phyloP scores from a whole-genome alignment of 768 basidiomycete species.

The Leccinum obscurum region DNA sequence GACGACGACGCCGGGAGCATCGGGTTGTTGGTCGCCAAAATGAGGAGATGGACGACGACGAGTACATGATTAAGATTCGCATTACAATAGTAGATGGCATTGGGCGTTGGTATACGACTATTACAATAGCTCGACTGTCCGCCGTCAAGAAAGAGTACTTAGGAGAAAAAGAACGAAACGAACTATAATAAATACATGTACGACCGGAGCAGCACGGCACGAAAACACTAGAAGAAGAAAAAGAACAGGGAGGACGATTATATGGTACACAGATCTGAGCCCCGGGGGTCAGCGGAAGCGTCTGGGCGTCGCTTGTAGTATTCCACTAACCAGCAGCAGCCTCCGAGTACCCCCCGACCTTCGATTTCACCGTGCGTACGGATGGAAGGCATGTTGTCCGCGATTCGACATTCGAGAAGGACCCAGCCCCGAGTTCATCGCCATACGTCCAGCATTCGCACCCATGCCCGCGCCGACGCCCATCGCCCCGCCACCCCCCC shows the following conservation, averaged over 20 bases:
- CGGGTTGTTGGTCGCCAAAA: conserved; percentile 26
- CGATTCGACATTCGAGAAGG: conserved; percentile 49
- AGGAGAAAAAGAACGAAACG: not conserved
- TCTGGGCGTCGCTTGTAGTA: not conserved
- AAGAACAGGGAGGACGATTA: conserved; percentile 22
- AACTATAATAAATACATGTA: conserved; percentile 14
- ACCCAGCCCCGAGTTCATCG: conserved; percentile 44
- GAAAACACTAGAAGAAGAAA: conserved; percentile 17
- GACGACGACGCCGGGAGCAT: conserved; percentile 22
- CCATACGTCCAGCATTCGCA: conserved; percentile 39
- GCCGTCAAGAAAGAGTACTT: not conserved
- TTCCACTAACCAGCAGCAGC: not conserved
- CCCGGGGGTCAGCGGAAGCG: not conserved
- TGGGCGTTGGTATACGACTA: not conserved
- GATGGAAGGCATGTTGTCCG: conserved; percentile 64
- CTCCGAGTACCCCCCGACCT: not conserved
- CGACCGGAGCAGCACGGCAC: conserved; percentile 12
- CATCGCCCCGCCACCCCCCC: conserved; percentile 42
- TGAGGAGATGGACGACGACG: conserved; percentile 32
- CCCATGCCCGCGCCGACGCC: conserved; percentile 32
- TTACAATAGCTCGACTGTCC: not conserved
- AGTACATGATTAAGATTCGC: not conserved
- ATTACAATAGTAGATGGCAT: conserved; percentile 6
- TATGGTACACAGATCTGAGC: conserved; percentile 26
- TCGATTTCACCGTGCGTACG: conserved; percentile 56